Evolutionary conservation across 78 protist species (phyloP), one percentile per base, ranked within the genome.

Genomic region (Dictyostelium discoideum): DNA sequence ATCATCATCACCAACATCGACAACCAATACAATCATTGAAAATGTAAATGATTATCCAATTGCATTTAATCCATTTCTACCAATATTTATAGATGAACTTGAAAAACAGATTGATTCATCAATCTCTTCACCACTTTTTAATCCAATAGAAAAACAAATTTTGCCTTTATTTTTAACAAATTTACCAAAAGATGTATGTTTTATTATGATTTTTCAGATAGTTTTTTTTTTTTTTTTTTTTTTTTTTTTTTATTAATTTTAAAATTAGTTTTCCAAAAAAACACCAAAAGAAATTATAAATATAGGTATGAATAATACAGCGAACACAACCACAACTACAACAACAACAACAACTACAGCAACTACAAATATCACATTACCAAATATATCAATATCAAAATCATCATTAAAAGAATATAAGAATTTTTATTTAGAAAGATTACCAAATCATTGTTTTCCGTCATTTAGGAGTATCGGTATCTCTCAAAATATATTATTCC

Each of bases 121-220:
- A 22, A 44, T 10, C 42, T 42, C 40, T 10, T 29, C 80, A 73
- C 20, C 81, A 29, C 22, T 16, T 18, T 32, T 42, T 74, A 16
- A 50, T 24, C n/a, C 54, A 24, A 69, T 82, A 37, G 95, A 90
- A 72, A 80, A 72, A 54, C 74, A 67, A 29, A 81, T 81, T 48
- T n/a, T 90, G 32, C 77, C 85, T 22, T 78, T 69, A 80, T 82
- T 90, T 29, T 42, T 90, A 32, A 90, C 95, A 11, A 46, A 82
- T 39, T 72, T 90, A 72, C 95, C 95, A 42, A 90, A 90, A 73
- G 95, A 90, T 72, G 95, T 90, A 90, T 50, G 76, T 83, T 40
- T 69, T 63, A 63, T 16, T 44, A 24, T 54, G 9, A 11, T 16
- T 29, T 44, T 84, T n/a, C 40, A 11, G 13, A 10, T 20, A 60